Base-by-base conservation (phyloP, 257 asterid genomes). In the Salvia rosmarinus region DNA sequence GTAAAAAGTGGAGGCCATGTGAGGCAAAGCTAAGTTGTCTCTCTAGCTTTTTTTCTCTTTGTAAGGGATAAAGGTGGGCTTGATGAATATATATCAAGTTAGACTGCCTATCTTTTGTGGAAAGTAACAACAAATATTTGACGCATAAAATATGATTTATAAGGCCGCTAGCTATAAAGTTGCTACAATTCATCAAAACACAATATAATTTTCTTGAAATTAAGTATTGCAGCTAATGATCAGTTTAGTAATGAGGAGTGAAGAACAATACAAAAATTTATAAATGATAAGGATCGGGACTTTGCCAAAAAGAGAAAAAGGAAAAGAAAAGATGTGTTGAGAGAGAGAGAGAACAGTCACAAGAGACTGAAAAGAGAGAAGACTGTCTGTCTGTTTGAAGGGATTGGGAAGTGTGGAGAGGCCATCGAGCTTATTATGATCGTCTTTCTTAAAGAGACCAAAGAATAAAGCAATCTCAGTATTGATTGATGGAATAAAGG, bases 21-120 rank as follows among this genome's bases (percentile, higher is more conserved):
- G 98, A 92, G 86, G 80, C 92, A 89, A 92, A 88, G 98, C 79
- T 82, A 86, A 77, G 75, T 82, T 89, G 96, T 90, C 96, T 85
- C 89, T 80, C 74, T 77, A 49, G 77, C 82, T 82, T 71, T 62
- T 62, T 10, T 75, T 73, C 61, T 82, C 72, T 77, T 64, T 75
- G 73, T 57, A 78, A 71, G 76, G 82, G 85, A 78, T 83, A 91
- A 89, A 86, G 88, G 77, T 73, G 67, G 42, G 73, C 64, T 79
- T 74, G 72, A 79, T 85, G 76, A 78, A 79, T 74, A 60, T 78
- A 78, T 71, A 58, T 78, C 87, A 82, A 86, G 83, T 84, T 85
- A 86, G 95, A 87, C 91, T 83, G 85, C 76, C 65, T 71, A 55
- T 73, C 90, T 81, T 82, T 83, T 84, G 4, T 76, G 78, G 77